Conservation (phyloP, 192 early-diverging fungal genomes). For the Oehlia diaphana region DNA sequence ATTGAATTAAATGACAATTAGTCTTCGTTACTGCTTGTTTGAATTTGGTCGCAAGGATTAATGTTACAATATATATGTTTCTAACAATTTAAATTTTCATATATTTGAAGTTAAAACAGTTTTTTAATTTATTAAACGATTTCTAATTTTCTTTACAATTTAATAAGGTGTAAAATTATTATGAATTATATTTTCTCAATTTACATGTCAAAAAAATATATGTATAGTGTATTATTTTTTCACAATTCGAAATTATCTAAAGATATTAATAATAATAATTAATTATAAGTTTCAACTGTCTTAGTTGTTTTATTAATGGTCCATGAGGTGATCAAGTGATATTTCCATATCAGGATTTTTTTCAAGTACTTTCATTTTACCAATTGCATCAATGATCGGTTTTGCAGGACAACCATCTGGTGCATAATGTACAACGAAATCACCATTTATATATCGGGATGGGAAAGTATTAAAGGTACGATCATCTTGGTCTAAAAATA, state of each 20-base stretch:
- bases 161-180: no score
- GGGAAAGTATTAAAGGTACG: conserved; percentile 64
- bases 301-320: background rate
- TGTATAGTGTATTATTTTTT: no score
- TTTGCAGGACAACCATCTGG: conserved; percentile 54
- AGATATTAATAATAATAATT: no score
- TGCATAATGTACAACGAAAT: conserved; percentile 63
- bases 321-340: background rate
- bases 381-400: conserved; percentile 45
- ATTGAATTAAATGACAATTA: background rate
- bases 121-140: no score
- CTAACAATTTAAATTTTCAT: background rate
- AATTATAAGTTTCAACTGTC: no score
- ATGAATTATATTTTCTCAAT: no score
- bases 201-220: no score
- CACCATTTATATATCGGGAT: conserved; percentile 38
- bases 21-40: background rate
- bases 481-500: conserved; percentile 49
- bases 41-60: conserved; percentile 4
- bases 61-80: background rate
- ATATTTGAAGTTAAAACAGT: background rate
- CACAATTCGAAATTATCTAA: no score
- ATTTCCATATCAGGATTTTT: conserved; percentile 31
- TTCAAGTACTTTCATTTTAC: conserved; percentile 37
- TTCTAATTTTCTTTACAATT: no score